Evolutionary conservation across 164 flowering plant genomes (phyloP).

Genomic region (Stephania yunnanensis): DNA sequence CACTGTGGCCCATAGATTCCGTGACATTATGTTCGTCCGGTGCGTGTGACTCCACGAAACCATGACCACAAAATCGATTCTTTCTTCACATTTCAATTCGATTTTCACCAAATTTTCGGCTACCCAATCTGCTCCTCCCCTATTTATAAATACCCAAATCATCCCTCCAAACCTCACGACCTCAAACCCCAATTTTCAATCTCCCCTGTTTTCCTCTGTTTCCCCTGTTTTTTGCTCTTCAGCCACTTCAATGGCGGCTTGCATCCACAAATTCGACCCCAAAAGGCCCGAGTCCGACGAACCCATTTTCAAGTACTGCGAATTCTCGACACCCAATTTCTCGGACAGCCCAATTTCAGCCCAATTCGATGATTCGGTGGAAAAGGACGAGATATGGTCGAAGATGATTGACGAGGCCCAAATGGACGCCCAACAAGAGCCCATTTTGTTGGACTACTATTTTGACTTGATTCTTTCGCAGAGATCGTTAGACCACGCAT

Average conservation of each 20-base stretch:
- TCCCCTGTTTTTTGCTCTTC: background rate
- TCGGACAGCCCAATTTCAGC: background rate
- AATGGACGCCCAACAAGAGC: conserved; percentile 44
- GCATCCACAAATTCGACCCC: conserved; percentile 13
- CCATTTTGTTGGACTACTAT: conserved; percentile 45
- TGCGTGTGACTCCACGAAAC: background rate
- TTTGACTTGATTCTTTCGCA: conserved; percentile 38
- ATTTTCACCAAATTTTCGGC: background rate
- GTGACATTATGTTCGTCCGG: background rate
- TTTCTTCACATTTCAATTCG: background rate
- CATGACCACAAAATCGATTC: background rate
- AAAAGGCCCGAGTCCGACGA: conserved; percentile 3
- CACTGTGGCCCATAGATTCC: background rate
- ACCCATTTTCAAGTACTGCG: conserved; percentile 2
- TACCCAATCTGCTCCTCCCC: background rate
- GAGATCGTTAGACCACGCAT: conserved; percentile 40
- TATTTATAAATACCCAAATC: background rate
- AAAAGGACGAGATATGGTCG: conserved; percentile 37
- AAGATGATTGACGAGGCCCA: conserved; percentile 49
- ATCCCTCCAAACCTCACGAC: background rate
- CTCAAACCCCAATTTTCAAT: background rate
- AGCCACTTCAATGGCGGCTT: conserved; percentile 19
- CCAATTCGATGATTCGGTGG: background rate
- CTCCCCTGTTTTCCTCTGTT: background rate
- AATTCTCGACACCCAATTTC: conserved; percentile 10